Conservation (phyloP, 2,329 filamentous ascomycete genomes). For the Colletotrichum gigasporum region DNA sequence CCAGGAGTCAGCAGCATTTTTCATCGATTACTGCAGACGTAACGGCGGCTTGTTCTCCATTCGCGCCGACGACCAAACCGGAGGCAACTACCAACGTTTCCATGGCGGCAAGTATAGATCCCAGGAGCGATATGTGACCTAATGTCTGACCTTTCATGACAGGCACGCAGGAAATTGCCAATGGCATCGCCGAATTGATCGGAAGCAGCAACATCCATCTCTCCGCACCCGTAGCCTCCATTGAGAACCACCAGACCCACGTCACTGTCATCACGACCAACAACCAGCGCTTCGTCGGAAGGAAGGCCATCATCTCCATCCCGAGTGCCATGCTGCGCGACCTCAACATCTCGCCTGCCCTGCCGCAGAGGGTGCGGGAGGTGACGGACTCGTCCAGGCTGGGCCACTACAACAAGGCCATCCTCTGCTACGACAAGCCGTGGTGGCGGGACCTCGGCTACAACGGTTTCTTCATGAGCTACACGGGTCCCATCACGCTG, state of each 20-base stretch:
- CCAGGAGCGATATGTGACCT: background rate
- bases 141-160: too few relatives aligned
- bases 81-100: conserved; percentile 47
- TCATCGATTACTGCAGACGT: conserved; percentile 49
- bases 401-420: conserved; percentile 56
- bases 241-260: conserved; percentile 33
- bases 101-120: conserved; percentile 30
- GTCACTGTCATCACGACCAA: conserved; percentile 34
- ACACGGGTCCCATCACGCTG: conserved; percentile 49
- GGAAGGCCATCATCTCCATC: conserved; percentile 57
- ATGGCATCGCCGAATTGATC: conserved; percentile 39
- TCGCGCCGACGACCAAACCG: conserved; percentile 45
- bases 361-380: conserved; percentile 46
- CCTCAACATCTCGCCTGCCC: conserved; percentile 55
- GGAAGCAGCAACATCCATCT: conserved; percentile 33
- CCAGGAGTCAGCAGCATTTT: conserved; percentile 46
- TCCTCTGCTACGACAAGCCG: conserved; percentile 41
- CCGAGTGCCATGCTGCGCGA: conserved; percentile 56
- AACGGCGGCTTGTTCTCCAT: conserved; percentile 45
- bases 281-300: conserved; percentile 40
- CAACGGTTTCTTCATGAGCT: conserved; percentile 49
- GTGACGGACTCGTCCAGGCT: conserved; percentile 46
- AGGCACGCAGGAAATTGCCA: conserved; percentile 38
- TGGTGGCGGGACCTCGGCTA: conserved; percentile 48
- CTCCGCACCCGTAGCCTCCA: conserved; percentile 35